A percentile compares a stretch with the other conserved stretches of the same genome.
These are phyloP conservation scores for Podospora conica DNA, from an alignment of 495 filamentous ascomycete species.

Conservation along the genomic window DNA sequence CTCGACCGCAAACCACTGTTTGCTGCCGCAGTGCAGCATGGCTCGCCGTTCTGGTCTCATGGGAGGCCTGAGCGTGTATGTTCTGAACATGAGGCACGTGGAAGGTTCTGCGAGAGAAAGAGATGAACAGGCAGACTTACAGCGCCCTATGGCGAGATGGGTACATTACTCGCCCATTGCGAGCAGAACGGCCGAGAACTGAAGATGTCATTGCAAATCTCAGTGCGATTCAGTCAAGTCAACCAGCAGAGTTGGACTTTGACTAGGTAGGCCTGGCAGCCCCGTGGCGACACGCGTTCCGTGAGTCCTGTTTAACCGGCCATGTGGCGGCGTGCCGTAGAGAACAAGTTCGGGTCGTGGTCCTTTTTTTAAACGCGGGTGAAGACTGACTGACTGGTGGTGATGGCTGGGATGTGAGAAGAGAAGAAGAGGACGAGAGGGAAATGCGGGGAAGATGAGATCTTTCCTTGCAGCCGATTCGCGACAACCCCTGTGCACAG, in stretches of 20 bases:
- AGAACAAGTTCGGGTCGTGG: not conserved
- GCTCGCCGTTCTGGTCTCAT: not conserved
- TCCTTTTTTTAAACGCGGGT: not conserved
- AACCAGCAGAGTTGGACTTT: not conserved
- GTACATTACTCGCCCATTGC: not conserved
- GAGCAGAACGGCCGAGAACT: not conserved
- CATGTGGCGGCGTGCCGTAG: not conserved
- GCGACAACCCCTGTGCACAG: not conserved
- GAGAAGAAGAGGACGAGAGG: not conserved
- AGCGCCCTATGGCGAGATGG: not conserved
- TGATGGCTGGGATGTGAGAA: not conserved
- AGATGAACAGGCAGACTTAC: too few relatives aligned
- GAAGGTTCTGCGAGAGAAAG: not conserved
- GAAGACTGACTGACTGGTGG: not conserved
- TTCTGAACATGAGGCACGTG: conserved; percentile 3
- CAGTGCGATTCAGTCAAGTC: not conserved
- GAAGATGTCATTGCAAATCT: not conserved
- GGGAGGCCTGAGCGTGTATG: conserved; percentile 4
- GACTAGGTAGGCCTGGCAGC: not conserved
- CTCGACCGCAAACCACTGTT: not conserved
- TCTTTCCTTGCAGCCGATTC: not conserved
- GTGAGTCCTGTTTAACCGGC: not conserved
- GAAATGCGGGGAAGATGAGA: not conserved
- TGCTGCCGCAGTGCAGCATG: conserved; percentile 1
- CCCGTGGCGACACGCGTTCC: not conserved